Base-by-base conservation (phyloP, 2,329 filamentous ascomycete genomes). In the Sclerotiophoma versabilis region DNA sequence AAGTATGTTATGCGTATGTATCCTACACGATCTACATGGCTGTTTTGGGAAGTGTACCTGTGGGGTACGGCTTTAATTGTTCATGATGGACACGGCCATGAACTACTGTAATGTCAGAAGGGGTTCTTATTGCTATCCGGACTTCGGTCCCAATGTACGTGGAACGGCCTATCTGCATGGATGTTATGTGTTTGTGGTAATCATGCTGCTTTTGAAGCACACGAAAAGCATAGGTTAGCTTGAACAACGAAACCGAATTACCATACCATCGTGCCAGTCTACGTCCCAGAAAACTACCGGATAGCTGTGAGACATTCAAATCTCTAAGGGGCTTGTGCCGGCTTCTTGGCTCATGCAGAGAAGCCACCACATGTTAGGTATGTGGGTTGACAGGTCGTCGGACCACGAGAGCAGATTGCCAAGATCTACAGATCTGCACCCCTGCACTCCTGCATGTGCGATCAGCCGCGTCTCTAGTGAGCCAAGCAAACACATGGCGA, bases 1-100 rank as follows among this genome's bases (percentile, higher is more conserved):
- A 56, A 56, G 53, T 56, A 51, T 47, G 47, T 42, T 47, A 50
- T 20, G 38, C 45, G 43, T 32, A 38, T 43, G 48, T 49, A 54
- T 54, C 39, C 36, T 47, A 47, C 25, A 47, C 17, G 34, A 54
- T 56, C 43, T 43, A 51, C 41, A 45, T 42, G 41, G 42, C 37
- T 50, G 32, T 43, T 37, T 39, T 56, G 33, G 27, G 33, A 36
- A 41, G 29, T 19, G 41, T 41, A 22, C 19, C 17, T 23, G 25
- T 25, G 26, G 26, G 39, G 22, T 38, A 36, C 29, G 34, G 23
- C 39, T 30, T 20, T 49, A 27, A 42, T 27, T 54, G 45, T 49
- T 46, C 41, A 23, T 26, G 25, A 17, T 14, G 45, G 22, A 23
- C 41, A 41, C 25, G 51, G 27, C 5, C 41, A 23, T 49, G 41